Conservation (phyloP, 176 grass and related monocot species). For the Aechmea fasciata region DNA sequence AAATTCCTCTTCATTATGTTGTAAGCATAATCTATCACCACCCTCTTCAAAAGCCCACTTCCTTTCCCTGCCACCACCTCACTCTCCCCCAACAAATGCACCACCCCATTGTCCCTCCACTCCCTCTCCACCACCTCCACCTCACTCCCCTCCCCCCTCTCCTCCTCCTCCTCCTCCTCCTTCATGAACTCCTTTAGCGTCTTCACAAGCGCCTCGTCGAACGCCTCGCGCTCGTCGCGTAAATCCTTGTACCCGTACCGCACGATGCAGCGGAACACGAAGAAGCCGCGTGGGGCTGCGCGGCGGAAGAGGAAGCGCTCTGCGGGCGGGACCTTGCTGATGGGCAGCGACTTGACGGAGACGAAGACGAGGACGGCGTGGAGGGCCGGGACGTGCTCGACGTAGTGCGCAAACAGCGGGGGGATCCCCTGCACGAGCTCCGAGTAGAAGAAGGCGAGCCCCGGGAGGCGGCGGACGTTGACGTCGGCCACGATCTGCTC, state of each 20-base stretch:
- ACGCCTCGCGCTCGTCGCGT: constrained; percentile 62
- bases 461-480: not conserved
- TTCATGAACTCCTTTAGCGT: constrained; percentile 44
- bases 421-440: constrained; percentile 16
- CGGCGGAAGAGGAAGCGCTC: constrained; percentile 59
- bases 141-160: constrained; percentile 24
- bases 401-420: constrained; percentile 17
- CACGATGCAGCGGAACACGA: constrained; percentile 68
- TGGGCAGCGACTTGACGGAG: constrained; percentile 67
- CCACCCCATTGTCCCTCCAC: constrained; percentile 57
- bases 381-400: constrained; percentile 24
- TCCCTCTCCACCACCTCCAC: constrained; percentile 23
- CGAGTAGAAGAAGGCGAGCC: constrained; percentile 18
- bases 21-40: constrained; percentile 54
- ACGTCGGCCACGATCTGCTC: not conserved
- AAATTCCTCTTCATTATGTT: constrained; percentile 57
- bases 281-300: constrained; percentile 59
- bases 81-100: constrained; percentile 74
- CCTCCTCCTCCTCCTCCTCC: constrained; percentile 52
- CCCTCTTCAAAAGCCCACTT: constrained; percentile 45
- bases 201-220: constrained; percentile 55
- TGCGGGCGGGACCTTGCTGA: constrained; percentile 49
- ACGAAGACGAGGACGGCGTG: constrained; percentile 74
- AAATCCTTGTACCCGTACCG: constrained; percentile 83
- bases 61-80: constrained; percentile 42